Percentiles rank a stretch among this genome's conserved stretches.
Conservation (phyloP, 345 rosid genomes). For the Eucalyptus coolabah region DNA sequence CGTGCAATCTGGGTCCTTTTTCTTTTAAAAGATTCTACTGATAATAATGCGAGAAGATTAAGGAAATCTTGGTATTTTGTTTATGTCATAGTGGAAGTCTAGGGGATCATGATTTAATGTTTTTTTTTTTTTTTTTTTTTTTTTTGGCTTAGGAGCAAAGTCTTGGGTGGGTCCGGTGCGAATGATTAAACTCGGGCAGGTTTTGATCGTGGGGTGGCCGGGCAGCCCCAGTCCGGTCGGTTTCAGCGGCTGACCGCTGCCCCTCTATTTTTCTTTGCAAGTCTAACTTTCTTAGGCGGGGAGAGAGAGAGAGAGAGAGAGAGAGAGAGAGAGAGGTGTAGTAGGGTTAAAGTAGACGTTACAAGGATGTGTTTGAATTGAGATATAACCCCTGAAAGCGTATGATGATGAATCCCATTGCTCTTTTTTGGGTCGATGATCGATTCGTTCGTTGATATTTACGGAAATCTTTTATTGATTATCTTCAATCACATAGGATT, state of each 20-base stretch:
- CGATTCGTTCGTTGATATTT: background rate
- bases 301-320: background rate
- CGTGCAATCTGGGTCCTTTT: conserved; percentile 26
- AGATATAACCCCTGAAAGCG: background rate
- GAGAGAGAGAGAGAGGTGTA: background rate
- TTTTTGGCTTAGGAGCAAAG: conserved; percentile 50
- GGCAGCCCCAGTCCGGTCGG: conserved; percentile 14
- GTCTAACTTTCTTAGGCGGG: background rate
- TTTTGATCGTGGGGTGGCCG: conserved; percentile 15
- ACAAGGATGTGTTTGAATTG: background rate
- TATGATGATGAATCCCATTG: background rate
- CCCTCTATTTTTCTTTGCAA: background rate
- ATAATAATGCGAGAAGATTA: background rate
- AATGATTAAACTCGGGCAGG: conserved; percentile 40
- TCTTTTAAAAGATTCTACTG: background rate
- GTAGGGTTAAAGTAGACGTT: background rate
- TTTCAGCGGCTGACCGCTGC: conserved; percentile 24
- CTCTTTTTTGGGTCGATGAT: background rate
- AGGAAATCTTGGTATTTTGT: background rate
- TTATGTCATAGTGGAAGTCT: background rate
- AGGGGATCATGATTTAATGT: conserved; percentile 25
- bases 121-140: background rate
- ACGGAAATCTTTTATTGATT: background rate
- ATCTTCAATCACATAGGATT: background rate
- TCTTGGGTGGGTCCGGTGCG: conserved; percentile 27